Base-by-base conservation (phyloP, 75 land plant species). In the Ceratopteris richardii region DNA sequence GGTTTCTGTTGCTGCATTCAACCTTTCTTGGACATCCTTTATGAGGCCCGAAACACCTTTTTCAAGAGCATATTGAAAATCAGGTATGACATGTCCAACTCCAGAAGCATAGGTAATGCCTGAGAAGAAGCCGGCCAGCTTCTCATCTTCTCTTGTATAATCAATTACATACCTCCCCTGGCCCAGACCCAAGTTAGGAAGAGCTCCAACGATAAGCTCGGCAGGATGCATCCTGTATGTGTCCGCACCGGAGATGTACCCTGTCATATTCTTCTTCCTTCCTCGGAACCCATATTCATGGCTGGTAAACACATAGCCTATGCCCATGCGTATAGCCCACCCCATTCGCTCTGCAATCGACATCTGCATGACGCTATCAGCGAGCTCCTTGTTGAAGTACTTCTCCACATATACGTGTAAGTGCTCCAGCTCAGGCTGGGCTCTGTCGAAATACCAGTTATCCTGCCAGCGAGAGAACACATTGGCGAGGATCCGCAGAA, bases 281-380 rank as follows among this genome's bases (percentile, higher is more conserved):
- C 48, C 48, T 46, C 48, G 5, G 48, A 46, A 46, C 14, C 48
- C 48, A 20, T 46, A 46, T 17, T 46, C 48, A 14, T 46, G 48
- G 21, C 48, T 46, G 48, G 17, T 17, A 46, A 46, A 46, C 48
- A 46, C 48, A 46, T 46, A 46, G 48, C 48, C 48, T 17, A 46
- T 17, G 4, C 48, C 48, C 48, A 46, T 46, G 48, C 48, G 48
- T 46, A 46, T 46, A 46, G 48, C 48, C 48, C 48, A 46, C 48
- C 48, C 48, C 48, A 46, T 46, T 17, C 48, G 48, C 48, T 46
- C 48, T 7, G 48, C 48, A 5, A 46, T 17, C 5, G 48, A 46
- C 48, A 46, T 7, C 17, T 4, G 5, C 48, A 46, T 46, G 2
- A 46, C 48, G 14, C 17, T 46, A 46, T 46, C 48, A 46, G 48